Conservation (phyloP, 2,329 filamentous ascomycete genomes). For the Verticillium klebahnii region DNA sequence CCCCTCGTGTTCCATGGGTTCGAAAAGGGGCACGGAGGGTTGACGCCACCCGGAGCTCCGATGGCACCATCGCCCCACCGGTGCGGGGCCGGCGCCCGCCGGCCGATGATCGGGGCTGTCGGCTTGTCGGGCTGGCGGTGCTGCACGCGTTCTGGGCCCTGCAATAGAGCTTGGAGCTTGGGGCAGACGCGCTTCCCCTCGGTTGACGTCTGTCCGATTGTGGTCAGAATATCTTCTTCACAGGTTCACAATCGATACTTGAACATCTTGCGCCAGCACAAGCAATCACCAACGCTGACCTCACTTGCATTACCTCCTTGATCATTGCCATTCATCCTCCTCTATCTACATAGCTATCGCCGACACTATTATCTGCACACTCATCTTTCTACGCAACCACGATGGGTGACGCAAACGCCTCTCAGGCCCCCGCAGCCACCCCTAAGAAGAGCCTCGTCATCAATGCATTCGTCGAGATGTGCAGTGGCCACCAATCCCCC, state of each 20-base stretch:
- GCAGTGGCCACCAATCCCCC: conserved; percentile 42
- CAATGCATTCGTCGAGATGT: conserved; percentile 38
- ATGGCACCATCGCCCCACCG: conserved; percentile 2
- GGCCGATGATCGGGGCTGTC: conserved; percentile 2
- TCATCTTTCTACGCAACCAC: neutral
- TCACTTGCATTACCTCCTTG: too few species aligned
- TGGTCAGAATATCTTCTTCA: neutral
- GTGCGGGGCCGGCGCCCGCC: neutral
- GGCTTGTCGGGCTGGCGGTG: neutral
- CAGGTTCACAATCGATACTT: neutral
- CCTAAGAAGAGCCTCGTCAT: conserved; percentile 34
- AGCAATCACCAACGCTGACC: too few species aligned
- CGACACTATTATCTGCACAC: too few species aligned
- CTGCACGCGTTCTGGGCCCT: neutral
- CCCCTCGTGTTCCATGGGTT: neutral
- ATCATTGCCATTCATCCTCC: too few species aligned
- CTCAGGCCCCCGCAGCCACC: neutral
- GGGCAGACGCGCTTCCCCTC: neutral
- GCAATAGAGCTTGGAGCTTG: neutral
- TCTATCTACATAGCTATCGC: too few species aligned
- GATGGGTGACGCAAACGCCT: neutral
- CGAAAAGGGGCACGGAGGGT: neutral
- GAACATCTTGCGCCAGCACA: too few species aligned
- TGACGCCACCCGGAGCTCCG: neutral
- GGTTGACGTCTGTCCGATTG: neutral